Conservation (phyloP, 2,329 filamentous ascomycete species). For the Zasmidium citrigriseum region DNA sequence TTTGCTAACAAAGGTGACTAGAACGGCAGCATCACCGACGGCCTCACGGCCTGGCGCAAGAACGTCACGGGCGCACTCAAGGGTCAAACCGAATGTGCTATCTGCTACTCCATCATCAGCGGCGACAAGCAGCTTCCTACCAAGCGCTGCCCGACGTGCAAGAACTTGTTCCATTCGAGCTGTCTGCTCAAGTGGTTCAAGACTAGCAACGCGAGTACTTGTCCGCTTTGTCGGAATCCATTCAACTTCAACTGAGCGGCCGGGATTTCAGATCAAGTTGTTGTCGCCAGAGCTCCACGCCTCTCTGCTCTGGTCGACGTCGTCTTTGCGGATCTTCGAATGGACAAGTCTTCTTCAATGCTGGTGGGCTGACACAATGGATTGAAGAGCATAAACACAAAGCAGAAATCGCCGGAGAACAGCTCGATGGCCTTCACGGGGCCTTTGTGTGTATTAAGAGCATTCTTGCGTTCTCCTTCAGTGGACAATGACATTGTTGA, state of each 20-base stretch:
- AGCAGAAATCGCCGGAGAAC: too few species aligned
- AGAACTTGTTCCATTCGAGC: constrained; percentile 85
- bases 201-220: constrained; percentile 86
- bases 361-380: too few species aligned
- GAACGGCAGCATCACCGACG: constrained; percentile 86
- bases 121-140: constrained; percentile 86
- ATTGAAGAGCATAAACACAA: too few species aligned
- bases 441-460: too few species aligned
- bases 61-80: constrained; percentile 88
- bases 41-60: constrained; percentile 77
- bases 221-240: constrained; percentile 87
- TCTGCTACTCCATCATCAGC: constrained; percentile 85
- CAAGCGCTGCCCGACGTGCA: constrained; percentile 89
- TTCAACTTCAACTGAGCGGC: constrained; percentile 62
- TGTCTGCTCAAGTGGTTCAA: constrained; percentile 98
- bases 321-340: too few species aligned
- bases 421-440: too few species aligned
- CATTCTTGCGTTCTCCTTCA: too few species aligned
- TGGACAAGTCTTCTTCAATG: too few species aligned
- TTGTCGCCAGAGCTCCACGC: too few species aligned
- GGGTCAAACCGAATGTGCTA: constrained; percentile 92
- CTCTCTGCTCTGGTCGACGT: too few species aligned
- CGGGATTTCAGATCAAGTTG: neutral
- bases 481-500: too few species aligned
- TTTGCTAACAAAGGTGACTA: constrained; percentile 30